Base-by-base conservation (phyloP, 345 rosid genomes). In the Sapria himalayana region DNA sequence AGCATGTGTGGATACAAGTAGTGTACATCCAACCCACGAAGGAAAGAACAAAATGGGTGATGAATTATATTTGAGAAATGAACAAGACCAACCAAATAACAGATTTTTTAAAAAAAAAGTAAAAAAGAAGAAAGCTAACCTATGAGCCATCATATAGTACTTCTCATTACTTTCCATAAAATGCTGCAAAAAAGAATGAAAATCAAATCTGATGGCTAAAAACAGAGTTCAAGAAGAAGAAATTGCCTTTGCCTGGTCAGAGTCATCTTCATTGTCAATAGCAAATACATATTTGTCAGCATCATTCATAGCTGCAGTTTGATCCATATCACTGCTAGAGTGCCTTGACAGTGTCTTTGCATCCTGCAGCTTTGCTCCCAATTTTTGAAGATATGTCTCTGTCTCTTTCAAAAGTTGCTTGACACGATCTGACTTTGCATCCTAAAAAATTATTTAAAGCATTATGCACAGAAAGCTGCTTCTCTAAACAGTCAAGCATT, bases 101-200 rank as follows among this genome's bases (percentile, higher is more conserved):
- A n/a, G n/a, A n/a, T n/a, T n/a, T n/a, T n/a, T n/a, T n/a, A n/a
- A n/a, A n/a, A n/a, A n/a, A n/a, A n/a, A n/a, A n/a, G n/a, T n/a
- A n/a, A n/a, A n/a, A 25, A 9, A 15, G 27, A 22, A 17, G 10
- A 23, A 38, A 18, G 7, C 58, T 41, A 21, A 22, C 95, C 95
- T 84, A 58, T 84, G 95, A 38, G 95, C 95, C 95, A 84, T 84
- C 74, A 75, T 6, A 50, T 84, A 84, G 69, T 84, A 84, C 61
- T 84, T 84, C 52, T 84, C 95, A 52, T 79, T 84, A 76, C 95
- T 84, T 60, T 84, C 95, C 73, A 76, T 25, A 46, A 78, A 84
- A 58, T 84, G 92, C 95, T 84, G 81, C 71, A 56, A 45, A 59
- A 16, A 44, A 49, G 21, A 57, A 45, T 19, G 19, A 51, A 19